Evolutionary conservation across 805 yeast genomes (phyloP).

Genomic region (Torulaspora quercuum): DNA sequence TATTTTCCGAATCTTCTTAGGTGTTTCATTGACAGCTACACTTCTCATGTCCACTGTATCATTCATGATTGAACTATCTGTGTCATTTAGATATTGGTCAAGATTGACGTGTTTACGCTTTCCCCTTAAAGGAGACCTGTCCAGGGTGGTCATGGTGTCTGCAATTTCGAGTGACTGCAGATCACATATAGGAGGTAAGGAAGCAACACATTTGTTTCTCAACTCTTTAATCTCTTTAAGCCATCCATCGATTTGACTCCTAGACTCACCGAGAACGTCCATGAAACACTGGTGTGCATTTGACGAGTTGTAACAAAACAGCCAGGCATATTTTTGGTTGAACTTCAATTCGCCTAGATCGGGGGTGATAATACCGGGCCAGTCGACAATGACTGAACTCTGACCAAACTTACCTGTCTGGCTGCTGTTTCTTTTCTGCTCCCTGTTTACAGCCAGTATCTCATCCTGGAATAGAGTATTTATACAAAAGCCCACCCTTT

Average conservation of each 20-base stretch:
- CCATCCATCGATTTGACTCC: conserved; percentile 24
- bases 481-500: conserved; percentile 17
- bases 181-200: conserved; percentile 20
- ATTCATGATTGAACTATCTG: conserved; percentile 18
- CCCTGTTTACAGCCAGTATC: conserved; percentile 11
- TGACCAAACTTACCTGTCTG: conserved; percentile 13
- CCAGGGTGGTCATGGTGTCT: conserved; percentile 17
- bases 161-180: conserved; percentile 21
- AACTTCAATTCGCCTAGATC: conserved; percentile 14
- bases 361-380: conserved; percentile 19
- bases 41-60: conserved; percentile 18
- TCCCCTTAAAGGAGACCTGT: conserved; percentile 11
- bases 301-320: conserved; percentile 22
- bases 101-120: conserved; percentile 26
- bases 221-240: conserved; percentile 18
- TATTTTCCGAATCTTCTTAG: conserved; percentile 30
- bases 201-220: conserved; percentile 4
- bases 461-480: conserved; percentile 21
- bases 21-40: conserved; percentile 8
- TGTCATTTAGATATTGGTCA: conserved; percentile 20
- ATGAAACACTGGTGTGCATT: conserved; percentile 24
- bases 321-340: conserved; percentile 15
- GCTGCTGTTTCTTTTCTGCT: conserved; percentile 12
- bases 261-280: conserved; percentile 20
- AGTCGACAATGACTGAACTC: conserved; percentile 24